Percentiles rank a stretch among this genome's conserved stretches.
Evolutionary conservation across 176 grass and related monocot species (phyloP).

Genomic region (Leersia perrieri): DNA sequence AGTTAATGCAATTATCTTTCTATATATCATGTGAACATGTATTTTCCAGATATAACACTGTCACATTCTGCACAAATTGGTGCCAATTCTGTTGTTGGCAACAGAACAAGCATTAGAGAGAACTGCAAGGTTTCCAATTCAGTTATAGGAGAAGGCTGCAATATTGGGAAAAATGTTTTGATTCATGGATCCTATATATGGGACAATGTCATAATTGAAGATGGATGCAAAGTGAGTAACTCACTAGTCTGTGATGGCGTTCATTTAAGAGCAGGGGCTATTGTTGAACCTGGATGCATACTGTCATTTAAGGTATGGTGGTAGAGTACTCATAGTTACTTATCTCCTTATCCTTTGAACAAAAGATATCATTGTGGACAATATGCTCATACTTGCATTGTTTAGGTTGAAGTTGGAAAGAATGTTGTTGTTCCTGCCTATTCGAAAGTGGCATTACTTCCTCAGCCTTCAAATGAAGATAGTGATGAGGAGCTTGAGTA

Average conservation of each 20-base stretch:
- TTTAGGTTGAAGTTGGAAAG: conserved; percentile 94
- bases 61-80: conserved; percentile 72
- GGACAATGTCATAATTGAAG: conserved; percentile 89
- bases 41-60: conserved; percentile 62
- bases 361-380: neutral
- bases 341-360: neutral
- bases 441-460: conserved; percentile 87
- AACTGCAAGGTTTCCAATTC: conserved; percentile 64
- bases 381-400: conserved; percentile 20
- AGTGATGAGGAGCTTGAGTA: conserved; percentile 98
- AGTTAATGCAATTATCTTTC: neutral
- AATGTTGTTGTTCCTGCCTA: conserved; percentile 70
- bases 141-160: conserved; percentile 72
- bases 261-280: conserved; percentile 63
- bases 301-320: conserved; percentile 87
- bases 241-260: conserved; percentile 79
- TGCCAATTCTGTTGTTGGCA: conserved; percentile 71
- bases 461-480: conserved; percentile 86
- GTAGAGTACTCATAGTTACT: conserved; percentile 7
- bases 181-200: conserved; percentile 81
- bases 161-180: conserved; percentile 68
- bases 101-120: conserved; percentile 67
- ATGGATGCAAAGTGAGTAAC: conserved; percentile 84
- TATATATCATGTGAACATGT: conserved; percentile 15
- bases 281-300: conserved; percentile 81